Base-by-base conservation (phyloP, 1,139 yeast genomes). In the Debaryomyces fabryi region DNA sequence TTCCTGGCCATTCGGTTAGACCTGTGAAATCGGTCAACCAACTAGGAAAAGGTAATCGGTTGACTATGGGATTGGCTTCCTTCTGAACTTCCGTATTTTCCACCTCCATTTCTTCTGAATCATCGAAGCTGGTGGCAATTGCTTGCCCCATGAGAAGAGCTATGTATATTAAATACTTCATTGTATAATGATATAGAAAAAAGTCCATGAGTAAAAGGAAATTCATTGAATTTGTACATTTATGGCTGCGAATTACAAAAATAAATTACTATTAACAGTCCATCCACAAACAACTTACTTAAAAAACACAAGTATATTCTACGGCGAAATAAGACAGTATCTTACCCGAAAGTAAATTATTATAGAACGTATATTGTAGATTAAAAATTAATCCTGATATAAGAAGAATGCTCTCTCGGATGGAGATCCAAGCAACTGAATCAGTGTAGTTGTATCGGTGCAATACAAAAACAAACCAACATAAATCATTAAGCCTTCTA, bases 21-120 rank as follows among this genome's bases (percentile, higher is more conserved):
- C 92, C 92, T 0, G 97, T 90, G 54, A 88, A 78, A 8, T 81
- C 86, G 1, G 75, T 58, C 33, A 91, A 76, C 98, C 98, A 91
- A 37, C 72, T 53, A 0, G 98, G 98, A 54, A 91, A 83, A 0
- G 88, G 85, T 30, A 67, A 55, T 32, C 30, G 45, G 12, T 36
- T 35, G 21, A 6, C 21, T 24, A 37, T 21, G 30, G 30, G 30
- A 27, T 27, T 27, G 13, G 39, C 42, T 13, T 30, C 18, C 34
- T 24, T n/a, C 13, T 24, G 20, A 7, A 21, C 38, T 10, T 38
- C 21, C 23, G 25, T 27, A 6, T 16, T 43, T 39, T n/a, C 25
- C 13, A 30, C 27, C n/a, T 21, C 23, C 6, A 8, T 4, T 27
- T 40, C 16, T 21, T 29, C 25, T 12, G 13, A 7, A 12, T 12